phyloP scores from a whole-genome alignment of 306 rosid genomes.

The Casuarina cunninghamiana region DNA sequence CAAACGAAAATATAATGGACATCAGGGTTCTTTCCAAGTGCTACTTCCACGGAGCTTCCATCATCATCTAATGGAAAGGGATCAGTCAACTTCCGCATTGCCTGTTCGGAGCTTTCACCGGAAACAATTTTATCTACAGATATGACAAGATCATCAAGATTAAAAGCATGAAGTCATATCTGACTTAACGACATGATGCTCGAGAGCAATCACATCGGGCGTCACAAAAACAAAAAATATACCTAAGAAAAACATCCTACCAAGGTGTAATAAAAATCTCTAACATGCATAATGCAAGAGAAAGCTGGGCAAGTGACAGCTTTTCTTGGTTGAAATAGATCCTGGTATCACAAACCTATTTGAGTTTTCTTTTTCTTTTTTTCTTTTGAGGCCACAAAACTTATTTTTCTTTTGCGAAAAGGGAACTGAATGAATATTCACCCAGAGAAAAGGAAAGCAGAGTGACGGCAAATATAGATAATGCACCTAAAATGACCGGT shows the following conservation, averaged over 20 bases:
- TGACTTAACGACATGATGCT: background rate
- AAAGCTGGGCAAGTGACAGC: background rate
- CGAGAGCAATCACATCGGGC: background rate
- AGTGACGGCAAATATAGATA: background rate
- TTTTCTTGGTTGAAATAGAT: background rate
- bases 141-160: constrained; percentile 3
- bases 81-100: constrained; percentile 71
- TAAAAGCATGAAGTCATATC: background rate
- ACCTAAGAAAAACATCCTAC: constrained; percentile 7
- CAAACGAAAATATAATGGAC: constrained; percentile 78
- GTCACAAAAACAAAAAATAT: background rate
- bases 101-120: constrained; percentile 44
- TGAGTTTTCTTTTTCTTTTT: no score
- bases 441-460: no score
- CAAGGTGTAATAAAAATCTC: background rate
- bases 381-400: background rate
- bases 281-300: background rate
- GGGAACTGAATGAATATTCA: background rate
- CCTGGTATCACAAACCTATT: background rate
- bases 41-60: constrained; percentile 58
- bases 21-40: constrained; percentile 65
- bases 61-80: constrained; percentile 67
- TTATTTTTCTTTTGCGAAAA: background rate
- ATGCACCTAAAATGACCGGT: background rate
- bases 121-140: constrained; percentile 64